These are phyloP conservation scores for Ceratocystis destructans DNA, from an alignment of 2,329 filamentous ascomycete genomes.

Conservation along the genomic window DNA sequence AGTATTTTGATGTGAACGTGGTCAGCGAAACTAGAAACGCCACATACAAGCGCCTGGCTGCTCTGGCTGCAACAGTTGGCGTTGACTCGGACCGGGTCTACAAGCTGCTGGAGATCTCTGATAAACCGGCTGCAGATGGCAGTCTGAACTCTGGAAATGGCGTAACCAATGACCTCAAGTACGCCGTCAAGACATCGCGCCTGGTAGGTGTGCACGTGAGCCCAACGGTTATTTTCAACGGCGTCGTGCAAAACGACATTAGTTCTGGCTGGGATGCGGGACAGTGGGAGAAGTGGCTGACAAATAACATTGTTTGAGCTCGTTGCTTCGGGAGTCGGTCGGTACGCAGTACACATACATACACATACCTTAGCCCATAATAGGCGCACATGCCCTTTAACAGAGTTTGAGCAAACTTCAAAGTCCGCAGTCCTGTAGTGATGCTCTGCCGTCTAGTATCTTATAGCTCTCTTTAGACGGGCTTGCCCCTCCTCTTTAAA, in stretches of 20 bases:
- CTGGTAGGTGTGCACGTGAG: conserved; percentile 78
- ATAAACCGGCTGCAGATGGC: conserved; percentile 53
- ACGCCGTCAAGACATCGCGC: conserved; percentile 66
- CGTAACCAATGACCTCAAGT: conserved; percentile 74
- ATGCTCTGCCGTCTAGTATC: background rate
- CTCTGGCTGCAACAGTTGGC: conserved; percentile 54
- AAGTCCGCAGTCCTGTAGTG: background rate
- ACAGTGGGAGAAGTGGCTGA: conserved; percentile 78
- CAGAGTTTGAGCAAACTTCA: background rate
- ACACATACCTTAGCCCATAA: background rate
- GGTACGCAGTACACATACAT: too few relatives aligned
- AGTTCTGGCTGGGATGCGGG: conserved; percentile 63
- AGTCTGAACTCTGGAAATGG: conserved; percentile 64
- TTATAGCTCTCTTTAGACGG: background rate
- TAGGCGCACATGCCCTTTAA: background rate
- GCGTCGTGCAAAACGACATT: conserved; percentile 65
- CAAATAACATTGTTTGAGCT: conserved; percentile 24
- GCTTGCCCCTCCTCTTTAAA: background rate
- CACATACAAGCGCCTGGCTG: conserved; percentile 67
- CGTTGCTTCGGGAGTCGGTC: background rate
- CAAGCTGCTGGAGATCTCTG: conserved; percentile 51
- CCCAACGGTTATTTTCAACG: conserved; percentile 80
- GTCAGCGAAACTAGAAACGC: conserved; percentile 73
- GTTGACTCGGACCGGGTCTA: conserved; percentile 59
- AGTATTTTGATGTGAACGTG: conserved; percentile 73